phyloP scores from a whole-genome alignment of 2,329 filamentous ascomycete genomes.

The Scopulariopsis brevicaulis region DNA sequence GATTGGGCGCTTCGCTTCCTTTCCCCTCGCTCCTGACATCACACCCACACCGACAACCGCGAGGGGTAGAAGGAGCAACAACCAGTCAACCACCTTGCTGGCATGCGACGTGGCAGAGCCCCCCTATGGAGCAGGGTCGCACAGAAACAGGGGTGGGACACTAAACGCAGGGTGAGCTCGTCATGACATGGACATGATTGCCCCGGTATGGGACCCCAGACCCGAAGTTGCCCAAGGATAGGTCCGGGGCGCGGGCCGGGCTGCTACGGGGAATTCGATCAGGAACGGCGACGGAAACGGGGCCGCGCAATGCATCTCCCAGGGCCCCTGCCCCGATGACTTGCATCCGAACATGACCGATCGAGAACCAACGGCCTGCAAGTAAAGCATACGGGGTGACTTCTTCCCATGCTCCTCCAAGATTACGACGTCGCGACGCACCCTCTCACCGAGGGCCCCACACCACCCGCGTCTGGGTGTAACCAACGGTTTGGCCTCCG shows the following conservation, averaged over 20 bases:
- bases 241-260: background rate
- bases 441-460: background rate
- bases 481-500: background rate
- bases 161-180: background rate
- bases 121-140: background rate
- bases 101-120: too few relatives aligned
- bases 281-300: background rate
- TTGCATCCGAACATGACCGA: background rate
- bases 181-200: background rate
- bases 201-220: background rate
- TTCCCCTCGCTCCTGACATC: background rate
- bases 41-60: background rate
- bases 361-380: too few relatives aligned
- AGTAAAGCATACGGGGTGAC: too few relatives aligned
- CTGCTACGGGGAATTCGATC: background rate
- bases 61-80: background rate
- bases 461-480: background rate
- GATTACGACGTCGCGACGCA: background rate
- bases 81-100: background rate
- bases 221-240: background rate
- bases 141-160: background rate
- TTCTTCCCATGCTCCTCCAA: too few relatives aligned
- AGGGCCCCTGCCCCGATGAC: background rate
- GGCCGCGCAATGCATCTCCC: background rate
- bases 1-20: background rate